These are phyloP conservation scores for Podospora pseudopauciseta DNA, from an alignment of 495 filamentous ascomycete genomes.

Conservation along the genomic window DNA sequence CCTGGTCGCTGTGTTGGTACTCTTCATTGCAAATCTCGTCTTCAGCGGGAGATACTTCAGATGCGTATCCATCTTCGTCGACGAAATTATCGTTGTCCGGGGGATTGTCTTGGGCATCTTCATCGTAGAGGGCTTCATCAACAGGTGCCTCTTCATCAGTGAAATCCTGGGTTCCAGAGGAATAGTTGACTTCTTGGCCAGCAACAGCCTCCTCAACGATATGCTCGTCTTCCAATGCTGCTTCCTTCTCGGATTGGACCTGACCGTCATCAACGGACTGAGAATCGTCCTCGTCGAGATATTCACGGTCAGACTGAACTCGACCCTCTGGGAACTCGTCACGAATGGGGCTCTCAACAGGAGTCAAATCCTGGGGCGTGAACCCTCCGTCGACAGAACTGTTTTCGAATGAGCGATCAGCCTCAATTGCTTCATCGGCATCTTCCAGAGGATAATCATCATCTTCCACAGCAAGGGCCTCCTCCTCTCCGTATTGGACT, in stretches of 20 bases:
- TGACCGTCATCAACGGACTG: background rate
- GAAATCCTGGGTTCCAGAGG: background rate
- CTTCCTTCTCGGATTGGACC: no score
- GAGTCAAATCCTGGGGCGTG: background rate
- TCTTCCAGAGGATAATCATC: background rate
- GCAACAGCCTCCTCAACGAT: background rate
- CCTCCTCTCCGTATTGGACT: background rate
- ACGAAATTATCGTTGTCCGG: background rate
- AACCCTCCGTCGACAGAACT: no score
- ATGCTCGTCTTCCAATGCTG: background rate
- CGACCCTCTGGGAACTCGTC: background rate
- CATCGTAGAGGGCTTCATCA: background rate
- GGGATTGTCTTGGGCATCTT: background rate
- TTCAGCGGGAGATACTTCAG: background rate
- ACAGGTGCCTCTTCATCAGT: background rate
- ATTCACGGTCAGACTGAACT: background rate
- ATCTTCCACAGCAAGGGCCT: background rate
- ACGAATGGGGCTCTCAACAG: background rate
- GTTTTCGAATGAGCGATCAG: no score
- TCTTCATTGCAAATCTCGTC: background rate
- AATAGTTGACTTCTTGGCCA: background rate
- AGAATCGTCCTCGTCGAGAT: background rate
- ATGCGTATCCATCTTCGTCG: background rate
- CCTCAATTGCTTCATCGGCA: background rate
- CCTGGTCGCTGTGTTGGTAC: background rate